Percentiles rank a stretch among this genome's conserved stretches.
phyloP scores from a whole-genome alignment of 108 stramenopile genomes.

The Ochromonas danica region DNA sequence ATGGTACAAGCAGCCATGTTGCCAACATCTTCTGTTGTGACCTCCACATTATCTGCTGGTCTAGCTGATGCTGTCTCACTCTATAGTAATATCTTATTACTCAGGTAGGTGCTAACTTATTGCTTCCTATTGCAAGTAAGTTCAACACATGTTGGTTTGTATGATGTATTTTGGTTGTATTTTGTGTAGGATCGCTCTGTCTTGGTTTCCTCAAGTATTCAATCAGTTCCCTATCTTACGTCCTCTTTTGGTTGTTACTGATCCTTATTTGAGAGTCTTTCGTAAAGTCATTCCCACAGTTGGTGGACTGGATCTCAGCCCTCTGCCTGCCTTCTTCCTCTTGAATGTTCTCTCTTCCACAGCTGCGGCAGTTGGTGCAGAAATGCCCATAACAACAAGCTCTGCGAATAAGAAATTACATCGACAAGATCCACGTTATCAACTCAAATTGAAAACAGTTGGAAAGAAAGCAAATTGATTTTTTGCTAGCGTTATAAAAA shows the following conservation, averaged over 20 bases:
- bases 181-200: conserved; percentile 64
- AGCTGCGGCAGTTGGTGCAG: conserved; percentile 62
- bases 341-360: conserved; percentile 61
- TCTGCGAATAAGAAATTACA: too few species aligned
- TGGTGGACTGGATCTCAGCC: conserved; percentile 75
- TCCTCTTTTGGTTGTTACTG: conserved; percentile 61
- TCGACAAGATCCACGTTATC: too few species aligned
- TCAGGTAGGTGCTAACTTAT: neutral
- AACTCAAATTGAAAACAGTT: too few species aligned
- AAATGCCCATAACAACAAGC: too few species aligned
- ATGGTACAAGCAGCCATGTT: neutral
- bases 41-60: neutral
- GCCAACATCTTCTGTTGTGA: neutral
- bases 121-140: neutral
- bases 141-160: neutral
- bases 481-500: too few species aligned
- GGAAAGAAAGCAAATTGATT: too few species aligned
- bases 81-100: neutral
- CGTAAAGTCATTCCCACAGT: conserved; percentile 75
- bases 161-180: neutral
- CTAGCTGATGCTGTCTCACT: neutral
- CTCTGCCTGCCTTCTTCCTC: conserved; percentile 69
- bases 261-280: conserved; percentile 84
- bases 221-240: neutral
- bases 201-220: conserved; percentile 74